These are phyloP conservation scores for Metschnikowia dekortorum DNA, from an alignment of 805 yeast genomes.

Conservation along the genomic window DNA sequence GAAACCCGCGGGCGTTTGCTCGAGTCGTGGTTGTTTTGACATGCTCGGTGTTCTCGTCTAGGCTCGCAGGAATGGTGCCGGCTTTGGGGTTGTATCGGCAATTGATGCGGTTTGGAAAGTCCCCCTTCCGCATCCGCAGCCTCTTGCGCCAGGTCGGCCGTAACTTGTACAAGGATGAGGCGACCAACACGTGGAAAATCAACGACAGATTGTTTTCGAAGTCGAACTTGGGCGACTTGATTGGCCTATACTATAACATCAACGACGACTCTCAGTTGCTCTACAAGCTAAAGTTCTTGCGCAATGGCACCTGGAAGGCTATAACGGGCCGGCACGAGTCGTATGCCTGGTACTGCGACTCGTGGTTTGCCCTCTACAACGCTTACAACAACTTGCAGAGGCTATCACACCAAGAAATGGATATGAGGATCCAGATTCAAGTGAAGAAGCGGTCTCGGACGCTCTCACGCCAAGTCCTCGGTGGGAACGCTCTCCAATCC, in stretches of 20 bases:
- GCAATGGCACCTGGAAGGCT: slow-evolving; percentile 29
- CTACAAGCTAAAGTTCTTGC: slow-evolving; percentile 48
- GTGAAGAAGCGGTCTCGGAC: slow-evolving; percentile 53
- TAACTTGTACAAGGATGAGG: slow-evolving; percentile 10
- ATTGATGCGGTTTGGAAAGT: slow-evolving; percentile 63
- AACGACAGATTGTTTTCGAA: slow-evolving; percentile 31
- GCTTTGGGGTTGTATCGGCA: slow-evolving; percentile 59
- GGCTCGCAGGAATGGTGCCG: slow-evolving; percentile 41
- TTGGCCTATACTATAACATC: slow-evolving; percentile 58
- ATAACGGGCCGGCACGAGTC: slow-evolving; percentile 55
- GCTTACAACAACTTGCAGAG: slow-evolving; percentile 41
- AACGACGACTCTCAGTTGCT: slow-evolving; percentile 61
- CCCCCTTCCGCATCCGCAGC: slow-evolving; percentile 53
- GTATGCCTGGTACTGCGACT: slow-evolving; percentile 65
- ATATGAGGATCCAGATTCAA: slow-evolving; percentile 53
- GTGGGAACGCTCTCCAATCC: slow-evolving; percentile 15
- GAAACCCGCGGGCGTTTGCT: slow-evolving; percentile 35
- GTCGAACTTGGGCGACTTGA: slow-evolving; percentile 45
- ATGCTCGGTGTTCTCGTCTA: slow-evolving; percentile 36
- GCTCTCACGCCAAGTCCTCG: slow-evolving; percentile 38
- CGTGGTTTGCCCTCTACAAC: slow-evolving; percentile 52
- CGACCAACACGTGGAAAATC: slow-evolving; percentile 11
- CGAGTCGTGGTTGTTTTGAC: slow-evolving; percentile 31
- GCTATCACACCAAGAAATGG: slow-evolving; percentile 47
- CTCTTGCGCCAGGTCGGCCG: slow-evolving; percentile 26